Percentiles rank a stretch among this genome's conserved stretches.
These are phyloP conservation scores for Diaporthe eres DNA, from an alignment of 2,329 filamentous ascomycete genomes.

Conservation along the genomic window DNA sequence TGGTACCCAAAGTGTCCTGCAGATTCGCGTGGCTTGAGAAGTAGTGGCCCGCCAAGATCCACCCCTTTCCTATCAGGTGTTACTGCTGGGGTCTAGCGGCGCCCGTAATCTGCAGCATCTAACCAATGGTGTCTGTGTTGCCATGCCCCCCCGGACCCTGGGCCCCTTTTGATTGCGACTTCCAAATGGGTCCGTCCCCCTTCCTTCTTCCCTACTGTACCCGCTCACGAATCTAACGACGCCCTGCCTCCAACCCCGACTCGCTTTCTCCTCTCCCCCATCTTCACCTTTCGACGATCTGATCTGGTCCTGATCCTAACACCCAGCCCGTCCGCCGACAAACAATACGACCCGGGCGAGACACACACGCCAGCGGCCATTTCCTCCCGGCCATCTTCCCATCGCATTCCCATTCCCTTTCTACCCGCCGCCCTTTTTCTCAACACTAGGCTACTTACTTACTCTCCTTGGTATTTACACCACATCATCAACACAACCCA, in stretches of 20 bases:
- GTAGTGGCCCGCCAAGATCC: slow-evolving; percentile 22
- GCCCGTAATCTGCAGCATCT: slow-evolving; percentile 31
- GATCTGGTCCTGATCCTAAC: slow-evolving; percentile 34
- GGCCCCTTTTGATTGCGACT: slow-evolving; percentile 43
- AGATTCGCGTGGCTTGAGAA: background rate
- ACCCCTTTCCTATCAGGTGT: slow-evolving; percentile 29
- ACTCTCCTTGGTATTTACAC: background rate
- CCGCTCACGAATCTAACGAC: slow-evolving; percentile 39
- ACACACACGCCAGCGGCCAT: slow-evolving; percentile 32
- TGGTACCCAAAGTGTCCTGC: background rate
- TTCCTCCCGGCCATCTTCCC: slow-evolving; percentile 29
- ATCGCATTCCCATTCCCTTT: slow-evolving; percentile 13
- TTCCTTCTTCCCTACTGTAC: slow-evolving; percentile 32
- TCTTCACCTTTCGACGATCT: slow-evolving; percentile 37
- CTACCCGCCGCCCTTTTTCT: slow-evolving; percentile 1
- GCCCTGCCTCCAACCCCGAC: slow-evolving; percentile 22
- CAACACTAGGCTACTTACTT: slow-evolving; percentile 23
- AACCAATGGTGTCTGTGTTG: slow-evolving; percentile 26
- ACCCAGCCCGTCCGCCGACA: slow-evolving; percentile 32
- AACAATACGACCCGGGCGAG: slow-evolving; percentile 24
- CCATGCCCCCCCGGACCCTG: background rate
- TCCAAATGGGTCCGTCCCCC: slow-evolving; percentile 36
- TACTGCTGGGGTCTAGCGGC: slow-evolving; percentile 12
- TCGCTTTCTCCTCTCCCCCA: slow-evolving; percentile 33
- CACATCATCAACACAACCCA: slow-evolving; percentile 30